Base-by-base conservation (phyloP, 2,329 filamentous ascomycete species). In the Colletotrichum tanaceti region DNA sequence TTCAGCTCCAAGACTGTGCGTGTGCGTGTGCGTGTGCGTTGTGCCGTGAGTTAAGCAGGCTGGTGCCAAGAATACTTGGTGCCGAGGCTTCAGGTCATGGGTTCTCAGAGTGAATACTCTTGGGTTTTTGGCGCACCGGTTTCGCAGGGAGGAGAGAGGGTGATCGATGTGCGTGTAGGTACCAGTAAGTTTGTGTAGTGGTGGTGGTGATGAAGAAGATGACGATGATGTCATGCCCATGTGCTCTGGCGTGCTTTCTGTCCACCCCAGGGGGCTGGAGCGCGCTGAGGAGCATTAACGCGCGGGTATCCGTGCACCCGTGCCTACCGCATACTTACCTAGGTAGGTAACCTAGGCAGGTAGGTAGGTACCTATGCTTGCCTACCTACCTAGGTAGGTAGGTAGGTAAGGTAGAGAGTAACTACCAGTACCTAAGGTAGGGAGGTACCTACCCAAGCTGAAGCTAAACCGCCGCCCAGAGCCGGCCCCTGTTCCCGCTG, bases 181-280 rank as follows among this genome's bases (percentile, higher is more conserved):
- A 24, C 24, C 24, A n/a, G n/a, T 24, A 24, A 3, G 24, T 24
- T 24, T 28, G 28, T 28, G 32, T 32, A 7, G 32, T 35, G 32
- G 32, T 35, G 32, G 32, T 35, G 32, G 28, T 32, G 28, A 32
- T 9, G 28, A n/a, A n/a, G n/a, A n/a, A n/a, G n/a, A 35, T 57
- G 55, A 57, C 66, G 66, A 69, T 69, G 66, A 69, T 69, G 66
- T 69, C 66, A 69, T 69, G 63, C 50, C 20, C 35, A n/a, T 41
- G 16, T 43, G 55, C 49, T 69, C 66, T 69, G 66, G 66, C 66
- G 50, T 69, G 66, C 63, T 60, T 49, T 43, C 20, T 58, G 44
- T 46, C 58, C 47, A 10, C 32, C 10, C 32, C 32, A 35, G 32
- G 32, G 32, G 32, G 32, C 32, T 35, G 32, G 32, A 35, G 32